Base-by-base conservation (phyloP, 1,284 basidiomycete genomes). In the Albatrellus sp. region DNA sequence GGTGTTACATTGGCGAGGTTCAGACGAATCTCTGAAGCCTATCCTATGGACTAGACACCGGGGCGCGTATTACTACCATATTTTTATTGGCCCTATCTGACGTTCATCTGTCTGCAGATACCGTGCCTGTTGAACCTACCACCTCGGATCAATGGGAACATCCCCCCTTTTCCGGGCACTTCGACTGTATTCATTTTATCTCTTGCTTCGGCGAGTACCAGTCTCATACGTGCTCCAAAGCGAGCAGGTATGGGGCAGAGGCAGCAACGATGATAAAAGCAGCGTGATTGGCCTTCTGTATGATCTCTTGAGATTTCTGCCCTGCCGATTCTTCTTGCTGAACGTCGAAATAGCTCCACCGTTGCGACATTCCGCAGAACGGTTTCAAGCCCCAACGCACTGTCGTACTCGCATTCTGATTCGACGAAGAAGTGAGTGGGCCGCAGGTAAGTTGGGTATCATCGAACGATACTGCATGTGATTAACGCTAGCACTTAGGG, bases 181-280 rank as follows among this genome's bases (percentile, higher is more conserved):
- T 56, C 45, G 63, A 64, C 37, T 62, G 61, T 56, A 20, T 36
- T n/a, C 3, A 12, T 19, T 43, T 34, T 31, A 19, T 14, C 9
- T 14, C 30, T 20, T 31, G 9, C 31, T 16, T 37, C 69, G 69
- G 70, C n/a, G 59, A 68, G 46, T 66, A 58, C 51, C 64, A n/a
- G n/a, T n/a, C n/a, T n/a, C n/a, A n/a, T n/a, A n/a, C n/a, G n/a
- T n/a, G n/a, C n/a, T n/a, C n/a, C n/a, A n/a, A n/a, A n/a, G n/a
- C n/a, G n/a, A n/a, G n/a, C n/a, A n/a, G n/a, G n/a, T 83, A 38
- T 82, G 77, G 77, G 80, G 79, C 1, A 64, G 80, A 48, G 81
- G 80, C 8, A 69, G 65, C 46, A 63, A 60, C n/a, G 80, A 83
- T 50, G 77, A 81, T 60, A 82, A 82, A 57, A 67, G 71, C 16